Conservation (phyloP, 768 basidiomycete genomes). For the Flagelloscypha sp. region DNA sequence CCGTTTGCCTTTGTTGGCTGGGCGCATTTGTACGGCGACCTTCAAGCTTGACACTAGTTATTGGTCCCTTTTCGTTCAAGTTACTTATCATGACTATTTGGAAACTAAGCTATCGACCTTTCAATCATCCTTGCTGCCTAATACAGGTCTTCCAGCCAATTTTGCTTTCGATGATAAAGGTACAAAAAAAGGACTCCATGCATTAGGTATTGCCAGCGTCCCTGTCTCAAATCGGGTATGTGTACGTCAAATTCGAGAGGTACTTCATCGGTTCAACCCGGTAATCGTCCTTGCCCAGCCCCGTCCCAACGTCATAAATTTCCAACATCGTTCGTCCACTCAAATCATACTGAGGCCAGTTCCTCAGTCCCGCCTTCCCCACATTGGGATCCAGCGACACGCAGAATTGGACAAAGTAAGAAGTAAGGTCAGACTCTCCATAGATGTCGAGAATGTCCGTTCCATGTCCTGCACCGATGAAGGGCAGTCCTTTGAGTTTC, state of each 20-base stretch:
- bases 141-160: too few relatives aligned
- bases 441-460: constrained; percentile 37
- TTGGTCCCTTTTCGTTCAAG: too few relatives aligned
- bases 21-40: too few relatives aligned
- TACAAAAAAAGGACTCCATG: too few relatives aligned
- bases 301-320: constrained; percentile 13
- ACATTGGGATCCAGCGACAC: constrained; percentile 37
- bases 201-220: too few relatives aligned
- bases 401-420: constrained; percentile 39
- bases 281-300: constrained; percentile 22
- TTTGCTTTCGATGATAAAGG: too few relatives aligned
- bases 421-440: constrained; percentile 31
- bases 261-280: constrained; percentile 20
- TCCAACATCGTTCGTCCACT: constrained; percentile 15
- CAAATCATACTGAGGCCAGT: constrained; percentile 24
- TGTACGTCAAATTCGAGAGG: constrained; percentile 9
- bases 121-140: too few relatives aligned
- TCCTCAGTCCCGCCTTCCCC: not conserved
- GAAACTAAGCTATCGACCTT: too few relatives aligned
- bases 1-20: too few relatives aligned
- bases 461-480: constrained; percentile 37
- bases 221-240: constrained; percentile 2
- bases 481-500: constrained; percentile 32
- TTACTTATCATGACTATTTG: too few relatives aligned
- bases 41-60: too few relatives aligned